Evolutionary conservation across 352 stramenopile species (phyloP).

Genomic region (Globisporangium middletonii): DNA sequence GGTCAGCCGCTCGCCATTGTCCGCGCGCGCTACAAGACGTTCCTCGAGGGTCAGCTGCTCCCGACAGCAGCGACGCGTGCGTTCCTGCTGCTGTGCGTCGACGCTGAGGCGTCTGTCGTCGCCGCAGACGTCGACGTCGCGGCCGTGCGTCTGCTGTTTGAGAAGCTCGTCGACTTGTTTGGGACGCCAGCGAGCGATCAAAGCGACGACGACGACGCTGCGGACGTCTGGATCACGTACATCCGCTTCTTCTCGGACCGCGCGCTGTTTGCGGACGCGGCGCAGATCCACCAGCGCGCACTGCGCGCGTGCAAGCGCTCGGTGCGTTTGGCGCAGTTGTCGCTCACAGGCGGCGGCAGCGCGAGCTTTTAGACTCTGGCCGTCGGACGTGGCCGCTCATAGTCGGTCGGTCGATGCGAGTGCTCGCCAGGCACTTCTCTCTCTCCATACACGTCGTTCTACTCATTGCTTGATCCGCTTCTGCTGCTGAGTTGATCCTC

Average conservation of each 20-base stretch:
- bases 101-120: slow-evolving; percentile 52
- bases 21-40: slow-evolving; percentile 57
- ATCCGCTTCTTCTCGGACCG: slow-evolving; percentile 49
- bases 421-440: no score
- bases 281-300: slow-evolving; percentile 61
- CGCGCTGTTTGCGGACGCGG: slow-evolving; percentile 44
- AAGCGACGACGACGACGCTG: slow-evolving; percentile 11
- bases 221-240: slow-evolving; percentile 76
- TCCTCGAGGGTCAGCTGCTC: slow-evolving; percentile 66
- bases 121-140: slow-evolving; percentile 23
- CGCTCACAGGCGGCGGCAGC: slow-evolving; percentile 17
- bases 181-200: slow-evolving; percentile 9
- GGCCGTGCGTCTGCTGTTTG: slow-evolving; percentile 61
- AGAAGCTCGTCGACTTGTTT: slow-evolving; percentile 82
- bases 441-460: no score
- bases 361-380: not conserved
- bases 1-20: slow-evolving; percentile 28
- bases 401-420: not conserved
- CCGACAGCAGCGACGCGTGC: slow-evolving; percentile 47
- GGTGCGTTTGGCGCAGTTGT: no score
- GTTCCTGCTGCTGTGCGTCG: slow-evolving; percentile 65
- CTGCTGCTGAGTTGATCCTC: no score
- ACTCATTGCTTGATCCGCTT: not conserved
- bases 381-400: not conserved
- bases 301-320: slow-evolving; percentile 4